A percentile compares a stretch with the other conserved stretches of the same genome.
Evolutionary conservation across 345 rosid species (phyloP).

Genomic region (Isatis tinctoria): DNA sequence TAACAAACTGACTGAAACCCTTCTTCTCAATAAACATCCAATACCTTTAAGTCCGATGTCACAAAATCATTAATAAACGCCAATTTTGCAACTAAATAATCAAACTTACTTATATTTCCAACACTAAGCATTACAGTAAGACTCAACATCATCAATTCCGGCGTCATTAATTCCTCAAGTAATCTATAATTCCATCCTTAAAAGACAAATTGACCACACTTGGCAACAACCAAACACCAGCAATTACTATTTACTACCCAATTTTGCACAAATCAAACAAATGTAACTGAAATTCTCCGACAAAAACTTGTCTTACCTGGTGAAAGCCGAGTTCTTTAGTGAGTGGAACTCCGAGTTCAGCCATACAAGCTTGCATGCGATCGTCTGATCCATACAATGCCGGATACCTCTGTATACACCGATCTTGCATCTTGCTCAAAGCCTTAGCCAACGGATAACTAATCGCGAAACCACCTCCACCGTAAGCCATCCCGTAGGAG

Average conservation of each 20-base stretch:
- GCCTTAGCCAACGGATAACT: conserved; percentile 91
- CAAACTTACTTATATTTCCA: neutral
- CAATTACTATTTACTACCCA: neutral
- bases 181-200: neutral
- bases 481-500: conserved; percentile 97
- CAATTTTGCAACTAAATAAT: neutral
- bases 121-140: neutral
- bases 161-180: neutral
- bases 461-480: conserved; percentile 96
- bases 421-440: conserved; percentile 78
- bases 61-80: neutral
- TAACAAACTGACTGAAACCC: neutral
- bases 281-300: neutral
- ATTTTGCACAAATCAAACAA: neutral
- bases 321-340: conserved; percentile 93
- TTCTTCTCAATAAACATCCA: neutral
- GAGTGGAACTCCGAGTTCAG: conserved; percentile 98
- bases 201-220: neutral
- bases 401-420: conserved; percentile 83
- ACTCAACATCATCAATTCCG: neutral
- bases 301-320: conserved; percentile 52
- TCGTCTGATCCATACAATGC: conserved; percentile 96
- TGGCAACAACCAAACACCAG: neutral
- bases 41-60: neutral
- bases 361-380: conserved; percentile 98